Evolutionary conservation across 768 basidiomycete species (phyloP).

Genomic region (Rhodotorula toruloides): DNA sequence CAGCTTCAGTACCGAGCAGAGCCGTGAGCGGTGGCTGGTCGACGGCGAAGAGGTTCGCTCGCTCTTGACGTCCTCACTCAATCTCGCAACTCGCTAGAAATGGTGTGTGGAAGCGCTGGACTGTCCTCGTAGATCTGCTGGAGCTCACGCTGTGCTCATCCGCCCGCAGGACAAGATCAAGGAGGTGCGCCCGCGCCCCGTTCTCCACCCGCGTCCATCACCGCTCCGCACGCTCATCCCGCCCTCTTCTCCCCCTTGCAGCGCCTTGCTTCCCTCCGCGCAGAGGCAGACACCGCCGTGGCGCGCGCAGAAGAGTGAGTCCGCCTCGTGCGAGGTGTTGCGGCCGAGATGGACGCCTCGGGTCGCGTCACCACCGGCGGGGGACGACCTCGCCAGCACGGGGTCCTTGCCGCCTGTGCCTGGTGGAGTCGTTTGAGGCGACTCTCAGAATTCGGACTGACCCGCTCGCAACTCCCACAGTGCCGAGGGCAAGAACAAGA

Average conservation of each 20-base stretch:
- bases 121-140: neutral
- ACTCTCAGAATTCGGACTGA: neutral
- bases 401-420: too few species aligned
- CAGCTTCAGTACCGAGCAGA: neutral
- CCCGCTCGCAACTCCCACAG: constrained; percentile 4
- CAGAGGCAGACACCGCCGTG: constrained; percentile 75
- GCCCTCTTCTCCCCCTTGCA: constrained; percentile 25
- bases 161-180: constrained; percentile 52
- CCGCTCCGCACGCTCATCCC: constrained; percentile 5
- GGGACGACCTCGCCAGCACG: too few species aligned
- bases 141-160: neutral
- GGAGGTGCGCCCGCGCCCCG: constrained; percentile 46
- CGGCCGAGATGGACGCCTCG: too few species aligned
- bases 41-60: neutral
- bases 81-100: too few species aligned
- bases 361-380: too few species aligned
- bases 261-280: constrained; percentile 63
- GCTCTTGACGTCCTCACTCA: neutral
- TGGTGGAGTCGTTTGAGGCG: too few species aligned
- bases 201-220: neutral
- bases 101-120: neutral
- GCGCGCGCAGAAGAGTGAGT: constrained; percentile 66
- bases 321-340: too few species aligned
- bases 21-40: neutral
- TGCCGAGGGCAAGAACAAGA: constrained; percentile 57